Evolutionary conservation across 371 early-diverging fungal genomes (phyloP), one percentile per base, ranked within the genome.

Genomic region (Syncephalis plumigaleata): DNA sequence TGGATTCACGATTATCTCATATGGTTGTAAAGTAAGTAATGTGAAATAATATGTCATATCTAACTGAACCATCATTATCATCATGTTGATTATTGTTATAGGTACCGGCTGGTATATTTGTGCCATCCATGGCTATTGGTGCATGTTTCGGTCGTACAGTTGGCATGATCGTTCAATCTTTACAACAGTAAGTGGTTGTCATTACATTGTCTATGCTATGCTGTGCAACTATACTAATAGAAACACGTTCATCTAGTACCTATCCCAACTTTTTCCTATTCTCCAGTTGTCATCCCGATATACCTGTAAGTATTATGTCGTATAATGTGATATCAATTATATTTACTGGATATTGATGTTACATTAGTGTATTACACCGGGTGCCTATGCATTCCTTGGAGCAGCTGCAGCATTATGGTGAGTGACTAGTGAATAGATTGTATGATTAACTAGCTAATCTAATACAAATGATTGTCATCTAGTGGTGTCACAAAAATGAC

Each of bases 351-450:
- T 11, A 47, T n/a, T 27, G 36, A 47, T 9, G 17, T 27, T 37
- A 13, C n/a, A 39, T 9, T 46, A 73, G 63, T 94, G 95, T 56
- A 79, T 96, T 26, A 86, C 84, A 0, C 88, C 92, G 0, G 98
- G 96, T 20, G 85, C 91, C 2, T 97, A 95, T 63, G 92, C 98
- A 18, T 84, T 97, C 52, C 69, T 97, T 17, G 98, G 96, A 21
- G 93, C 95, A 16, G 91, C 91, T 0, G 93, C 96, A 0, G 84
- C 87, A 7, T 64, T 95, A 42, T 78, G 79, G 80, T 82, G 53
- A 59, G 44, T 44, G 13, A 16, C 39, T 13, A 23, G 23, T n/a
- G 20, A n/a, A 23, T 27, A 15, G 49, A 2, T 39, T 23, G n/a
- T n/a, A n/a, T n/a, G n/a, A n/a, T n/a, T n/a, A n/a, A n/a, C n/a